Conservation (phyloP, 352 stramenopile species). For the Phytophthora pini region DNA sequence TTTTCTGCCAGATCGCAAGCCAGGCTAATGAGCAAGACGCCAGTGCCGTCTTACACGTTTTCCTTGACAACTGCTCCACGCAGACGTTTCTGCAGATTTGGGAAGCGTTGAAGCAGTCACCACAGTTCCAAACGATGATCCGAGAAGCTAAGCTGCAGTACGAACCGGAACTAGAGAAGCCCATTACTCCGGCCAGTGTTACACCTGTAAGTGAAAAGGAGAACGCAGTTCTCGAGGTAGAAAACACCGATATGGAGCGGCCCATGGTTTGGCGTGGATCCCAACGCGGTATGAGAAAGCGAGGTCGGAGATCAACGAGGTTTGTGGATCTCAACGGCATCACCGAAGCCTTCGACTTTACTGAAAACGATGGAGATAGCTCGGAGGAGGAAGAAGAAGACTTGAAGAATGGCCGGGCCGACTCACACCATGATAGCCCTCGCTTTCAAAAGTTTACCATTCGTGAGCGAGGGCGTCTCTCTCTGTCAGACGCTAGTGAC, state of each 20-base stretch:
- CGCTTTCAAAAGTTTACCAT: slow-evolving; percentile 48
- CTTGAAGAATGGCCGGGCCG: slow-evolving; percentile 7
- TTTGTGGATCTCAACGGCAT: slow-evolving; percentile 62
- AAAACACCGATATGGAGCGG: slow-evolving; percentile 10
- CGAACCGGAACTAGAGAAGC: slow-evolving; percentile 10
- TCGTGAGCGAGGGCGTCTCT: slow-evolving; percentile 54
- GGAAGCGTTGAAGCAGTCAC: slow-evolving; percentile 56
- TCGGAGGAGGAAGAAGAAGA: slow-evolving; percentile 28
- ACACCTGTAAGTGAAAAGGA: slow-evolving; percentile 6
- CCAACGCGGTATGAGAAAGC: slow-evolving; percentile 13
- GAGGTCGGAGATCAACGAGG: slow-evolving; percentile 27
- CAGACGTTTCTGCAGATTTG: slow-evolving; percentile 55
- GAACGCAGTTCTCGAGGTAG: slow-evolving; percentile 2
- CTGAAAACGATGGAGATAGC: slow-evolving; percentile 25
- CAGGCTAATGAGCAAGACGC: slow-evolving; percentile 59
- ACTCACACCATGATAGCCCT: slow-evolving; percentile 15
- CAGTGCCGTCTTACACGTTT: slow-evolving; percentile 49
- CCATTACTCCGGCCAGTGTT: neutral
- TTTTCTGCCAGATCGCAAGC: slow-evolving; percentile 77
- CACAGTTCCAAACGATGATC: slow-evolving; percentile 54
- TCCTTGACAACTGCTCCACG: slow-evolving; percentile 56
- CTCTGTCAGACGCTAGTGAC: slow-evolving; percentile 27
- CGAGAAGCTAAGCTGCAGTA: slow-evolving; percentile 24
- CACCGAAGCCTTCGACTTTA: slow-evolving; percentile 56
- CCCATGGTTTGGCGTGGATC: slow-evolving; percentile 16